A percentile compares a stretch with the other conserved stretches of the same genome.
phyloP scores from a whole-genome alignment of 139 green algal species.

The Picochlorum sp. region DNA sequence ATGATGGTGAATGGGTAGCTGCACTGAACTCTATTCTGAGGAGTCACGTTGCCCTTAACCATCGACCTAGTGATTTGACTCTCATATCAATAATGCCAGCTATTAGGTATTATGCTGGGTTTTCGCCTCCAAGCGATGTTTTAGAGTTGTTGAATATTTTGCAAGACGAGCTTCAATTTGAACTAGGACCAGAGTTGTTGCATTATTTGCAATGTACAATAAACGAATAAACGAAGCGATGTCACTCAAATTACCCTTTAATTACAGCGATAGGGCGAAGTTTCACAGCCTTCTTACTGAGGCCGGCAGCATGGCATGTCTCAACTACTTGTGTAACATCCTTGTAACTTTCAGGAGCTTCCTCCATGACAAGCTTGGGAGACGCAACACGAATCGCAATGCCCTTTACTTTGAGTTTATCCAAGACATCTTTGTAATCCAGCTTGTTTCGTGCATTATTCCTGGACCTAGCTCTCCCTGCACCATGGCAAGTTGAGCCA shows the following conservation, averaged over 20 bases:
- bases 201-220: no score
- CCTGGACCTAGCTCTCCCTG: slow-evolving; percentile 54
- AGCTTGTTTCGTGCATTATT: slow-evolving; percentile 64
- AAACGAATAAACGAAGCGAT: background rate
- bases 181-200: no score
- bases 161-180: no score
- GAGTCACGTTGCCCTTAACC: background rate
- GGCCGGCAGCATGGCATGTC: slow-evolving; percentile 73
- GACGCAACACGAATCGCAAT: slow-evolving; percentile 61
- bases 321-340: slow-evolving; percentile 77
- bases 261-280: slow-evolving; percentile 76
- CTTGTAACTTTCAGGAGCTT: slow-evolving; percentile 86
- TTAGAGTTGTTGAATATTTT: no score
- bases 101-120: background rate
- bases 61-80: background rate
- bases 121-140: no score
- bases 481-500: slow-evolving; percentile 74
- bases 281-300: slow-evolving; percentile 70
- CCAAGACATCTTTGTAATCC: slow-evolving; percentile 66
- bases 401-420: slow-evolving; percentile 67
- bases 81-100: background rate
- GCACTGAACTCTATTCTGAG: background rate
- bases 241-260: slow-evolving; percentile 58
- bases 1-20: background rate
- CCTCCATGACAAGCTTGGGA: slow-evolving; percentile 81